These are phyloP conservation scores for Pinus taeda DNA, from an alignment of 75 land plant species.

Conservation along the genomic window DNA sequence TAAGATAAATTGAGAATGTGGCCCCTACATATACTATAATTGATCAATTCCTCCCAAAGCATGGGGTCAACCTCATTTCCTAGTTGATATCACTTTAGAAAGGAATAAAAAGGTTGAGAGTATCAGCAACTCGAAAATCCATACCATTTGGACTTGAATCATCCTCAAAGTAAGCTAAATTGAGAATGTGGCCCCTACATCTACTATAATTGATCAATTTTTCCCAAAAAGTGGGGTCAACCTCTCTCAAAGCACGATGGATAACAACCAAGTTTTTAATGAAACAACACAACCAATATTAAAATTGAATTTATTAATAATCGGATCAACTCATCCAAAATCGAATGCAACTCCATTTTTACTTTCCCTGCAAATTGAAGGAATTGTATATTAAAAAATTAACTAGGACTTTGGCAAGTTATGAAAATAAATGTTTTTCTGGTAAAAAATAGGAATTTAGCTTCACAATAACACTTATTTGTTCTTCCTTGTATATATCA, in stretches of 20 bases:
- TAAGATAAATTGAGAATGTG: no score
- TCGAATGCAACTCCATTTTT: no score
- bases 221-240: slow-evolving; percentile 96
- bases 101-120: neutral
- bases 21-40: no score
- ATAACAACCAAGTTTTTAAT: slow-evolving; percentile 82
- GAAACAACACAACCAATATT: slow-evolving; percentile 35
- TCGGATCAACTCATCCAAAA: no score
- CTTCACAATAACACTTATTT: no score
- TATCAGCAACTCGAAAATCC: neutral
- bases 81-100: neutral
- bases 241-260: slow-evolving; percentile 96
- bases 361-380: no score
- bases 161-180: slow-evolving; percentile 94
- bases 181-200: slow-evolving; percentile 84
- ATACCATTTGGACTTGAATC: slow-evolving; percentile 97
- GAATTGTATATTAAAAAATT: no score
- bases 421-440: neutral
- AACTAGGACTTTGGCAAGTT: neutral
- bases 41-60: no score
- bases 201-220: slow-evolving; percentile 90
- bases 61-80: no score
- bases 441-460: no score
- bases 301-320: no score
- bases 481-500: no score